Percentiles rank a stretch among this genome's conserved stretches.
Conservation (phyloP, 2,329 filamentous ascomycete genomes). For the Cladosporium velox region DNA sequence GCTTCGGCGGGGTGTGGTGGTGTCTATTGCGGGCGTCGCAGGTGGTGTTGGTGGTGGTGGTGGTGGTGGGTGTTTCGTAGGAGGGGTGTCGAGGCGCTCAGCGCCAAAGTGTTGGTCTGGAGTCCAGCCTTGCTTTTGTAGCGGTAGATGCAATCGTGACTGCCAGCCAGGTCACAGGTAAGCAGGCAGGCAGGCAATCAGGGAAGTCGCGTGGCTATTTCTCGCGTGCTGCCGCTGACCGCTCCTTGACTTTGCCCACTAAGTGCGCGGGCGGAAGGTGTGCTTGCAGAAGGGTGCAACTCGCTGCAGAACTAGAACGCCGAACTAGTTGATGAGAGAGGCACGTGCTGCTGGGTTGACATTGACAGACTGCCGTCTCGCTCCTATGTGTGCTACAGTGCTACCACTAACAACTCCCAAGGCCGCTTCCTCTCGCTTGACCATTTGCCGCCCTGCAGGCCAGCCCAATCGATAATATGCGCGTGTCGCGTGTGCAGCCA, state of each 20-base stretch:
- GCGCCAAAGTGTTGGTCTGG: conserved; percentile 8
- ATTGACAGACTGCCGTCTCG: background rate
- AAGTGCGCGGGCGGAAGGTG: conserved; percentile 1
- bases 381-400: background rate
- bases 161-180: background rate
- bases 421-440: background rate
- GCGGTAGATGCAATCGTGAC: background rate
- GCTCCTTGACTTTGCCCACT: conserved; percentile 8
- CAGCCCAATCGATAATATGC: conserved; percentile 2
- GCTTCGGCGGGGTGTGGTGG: conserved; percentile 24
- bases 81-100: conserved; percentile 4
- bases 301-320: background rate
- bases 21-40: background rate
- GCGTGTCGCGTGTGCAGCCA: conserved; percentile 1
- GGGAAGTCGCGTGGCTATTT: conserved; percentile 16
- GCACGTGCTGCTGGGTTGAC: background rate
- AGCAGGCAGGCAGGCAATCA: background rate
- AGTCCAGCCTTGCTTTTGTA: conserved; percentile 5
- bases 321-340: background rate
- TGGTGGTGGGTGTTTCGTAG: background rate
- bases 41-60: background rate
- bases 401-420: background rate
- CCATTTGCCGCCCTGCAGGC: background rate
- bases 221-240: conserved; percentile 20
- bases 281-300: conserved; percentile 3